Evolutionary conservation across 257 asterid species (phyloP).

Genomic region (Solanum appendiculatum): DNA sequence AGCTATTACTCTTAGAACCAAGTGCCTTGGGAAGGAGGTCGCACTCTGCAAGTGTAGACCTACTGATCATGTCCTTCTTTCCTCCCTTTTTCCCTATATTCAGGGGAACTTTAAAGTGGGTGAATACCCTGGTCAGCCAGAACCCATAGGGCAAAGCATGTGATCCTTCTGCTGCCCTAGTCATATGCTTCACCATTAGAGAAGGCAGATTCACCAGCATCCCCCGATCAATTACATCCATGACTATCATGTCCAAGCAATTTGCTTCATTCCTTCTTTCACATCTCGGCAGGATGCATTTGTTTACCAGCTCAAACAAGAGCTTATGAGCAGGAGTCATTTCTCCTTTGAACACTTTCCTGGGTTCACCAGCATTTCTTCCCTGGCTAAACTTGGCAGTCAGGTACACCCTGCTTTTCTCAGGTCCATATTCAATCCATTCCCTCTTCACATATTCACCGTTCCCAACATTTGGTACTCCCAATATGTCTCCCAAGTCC

Average conservation of each 20-base stretch:
- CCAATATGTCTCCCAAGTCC: neutral
- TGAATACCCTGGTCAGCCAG: neutral
- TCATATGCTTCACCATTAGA: neutral
- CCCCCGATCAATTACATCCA: neutral
- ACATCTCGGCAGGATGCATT: neutral
- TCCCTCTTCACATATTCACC: neutral
- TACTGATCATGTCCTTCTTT: neutral
- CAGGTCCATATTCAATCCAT: neutral
- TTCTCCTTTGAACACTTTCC: neutral
- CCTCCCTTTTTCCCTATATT: neutral
- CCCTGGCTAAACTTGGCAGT: neutral
- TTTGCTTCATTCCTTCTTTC: neutral
- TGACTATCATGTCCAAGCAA: neutral
- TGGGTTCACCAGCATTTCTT: neutral
- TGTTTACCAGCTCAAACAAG: neutral
- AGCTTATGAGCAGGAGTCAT: neutral
- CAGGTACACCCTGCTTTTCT: neutral
- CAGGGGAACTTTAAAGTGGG: neutral
- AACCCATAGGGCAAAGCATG: neutral
- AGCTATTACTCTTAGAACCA: neutral
- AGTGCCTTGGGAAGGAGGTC: neutral
- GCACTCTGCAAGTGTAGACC: neutral
- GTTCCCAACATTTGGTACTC: neutral
- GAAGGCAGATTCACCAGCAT: neutral
- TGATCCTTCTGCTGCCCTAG: neutral